Percentiles rank a stretch among this genome's conserved stretches.
Evolutionary conservation across 805 yeast species (phyloP).

Genomic region (Barnettozyma sucrosica): DNA sequence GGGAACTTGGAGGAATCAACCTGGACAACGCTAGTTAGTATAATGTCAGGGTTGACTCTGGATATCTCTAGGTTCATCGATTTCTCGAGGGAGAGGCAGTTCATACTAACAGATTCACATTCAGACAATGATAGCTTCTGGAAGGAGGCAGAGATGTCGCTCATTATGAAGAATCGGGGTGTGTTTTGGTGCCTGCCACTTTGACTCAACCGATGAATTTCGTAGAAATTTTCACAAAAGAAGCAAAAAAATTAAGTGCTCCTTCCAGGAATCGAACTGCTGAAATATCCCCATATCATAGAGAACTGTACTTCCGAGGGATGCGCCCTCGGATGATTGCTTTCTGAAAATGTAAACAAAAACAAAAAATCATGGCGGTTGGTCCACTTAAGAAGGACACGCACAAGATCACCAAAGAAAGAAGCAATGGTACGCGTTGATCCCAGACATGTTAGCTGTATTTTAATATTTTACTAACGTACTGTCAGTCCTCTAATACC

Average conservation of each 20-base stretch:
- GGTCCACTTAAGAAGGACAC: neutral
- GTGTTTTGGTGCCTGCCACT: neutral
- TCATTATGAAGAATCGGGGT: constrained; percentile 14
- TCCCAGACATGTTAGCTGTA: neutral
- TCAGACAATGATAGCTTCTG: constrained; percentile 26
- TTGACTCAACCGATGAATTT: neutral
- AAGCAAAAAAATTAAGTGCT: neutral
- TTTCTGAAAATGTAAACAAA: constrained; percentile 2
- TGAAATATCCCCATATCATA: too few relatives aligned
- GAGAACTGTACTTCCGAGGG: neutral
- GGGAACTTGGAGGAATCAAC: constrained; percentile 23
- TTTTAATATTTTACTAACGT: constrained; percentile 1
- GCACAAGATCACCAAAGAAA: neutral
- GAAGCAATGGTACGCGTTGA: neutral
- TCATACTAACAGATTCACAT: constrained; percentile 14
- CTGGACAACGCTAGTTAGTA: constrained; percentile 8
- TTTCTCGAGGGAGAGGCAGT: neutral
- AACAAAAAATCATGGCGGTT: neutral
- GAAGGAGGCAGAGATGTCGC: constrained; percentile 28
- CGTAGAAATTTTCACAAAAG: neutral
- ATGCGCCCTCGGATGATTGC: constrained; percentile 1
- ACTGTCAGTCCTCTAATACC: constrained; percentile 24
- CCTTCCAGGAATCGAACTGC: neutral
- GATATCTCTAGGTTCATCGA: neutral
- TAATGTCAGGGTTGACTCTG: neutral